A percentile compares a stretch with the other conserved stretches of the same genome.
These are phyloP conservation scores for Paxillus involutus DNA, from an alignment of 768 basidiomycete species.

Conservation along the genomic window DNA sequence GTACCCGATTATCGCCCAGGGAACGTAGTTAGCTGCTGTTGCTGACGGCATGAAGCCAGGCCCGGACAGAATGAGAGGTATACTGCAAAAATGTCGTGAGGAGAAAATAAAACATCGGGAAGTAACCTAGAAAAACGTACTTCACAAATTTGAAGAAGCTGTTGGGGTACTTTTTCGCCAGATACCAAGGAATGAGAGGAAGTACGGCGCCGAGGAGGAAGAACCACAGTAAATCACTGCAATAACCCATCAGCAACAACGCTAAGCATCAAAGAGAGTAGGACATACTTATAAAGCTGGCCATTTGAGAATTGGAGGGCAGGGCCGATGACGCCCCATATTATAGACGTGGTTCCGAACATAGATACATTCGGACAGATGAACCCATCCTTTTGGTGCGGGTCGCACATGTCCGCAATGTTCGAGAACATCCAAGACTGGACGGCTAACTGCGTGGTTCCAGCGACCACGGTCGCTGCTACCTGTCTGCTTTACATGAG, in stretches of 20 bases:
- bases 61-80: conserved; percentile 41
- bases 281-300: no score
- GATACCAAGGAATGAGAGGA: conserved; percentile 52
- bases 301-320: conserved; percentile 62
- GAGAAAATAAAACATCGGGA: background rate
- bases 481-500: no score
- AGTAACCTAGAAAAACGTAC: conserved; percentile 30
- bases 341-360: conserved; percentile 37
- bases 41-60: conserved; percentile 42
- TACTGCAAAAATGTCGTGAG: conserved; percentile 11
- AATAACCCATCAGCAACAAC: conserved; percentile 12
- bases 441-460: no score
- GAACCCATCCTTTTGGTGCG: conserved; percentile 38
- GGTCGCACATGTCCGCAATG: conserved; percentile 36
- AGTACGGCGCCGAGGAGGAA: conserved; percentile 68
- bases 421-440: conserved; percentile 39
- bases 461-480: no score
- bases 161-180: conserved; percentile 58
- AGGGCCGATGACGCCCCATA: conserved; percentile 47
- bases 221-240: conserved; percentile 53
- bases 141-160: conserved; percentile 57
- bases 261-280: no score
- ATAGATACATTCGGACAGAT: conserved; percentile 40
- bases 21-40: conserved; percentile 46
- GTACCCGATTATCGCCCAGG: conserved; percentile 47